Base-by-base conservation (phyloP, 768 basidiomycete species). In the Austroboletus festivus region DNA sequence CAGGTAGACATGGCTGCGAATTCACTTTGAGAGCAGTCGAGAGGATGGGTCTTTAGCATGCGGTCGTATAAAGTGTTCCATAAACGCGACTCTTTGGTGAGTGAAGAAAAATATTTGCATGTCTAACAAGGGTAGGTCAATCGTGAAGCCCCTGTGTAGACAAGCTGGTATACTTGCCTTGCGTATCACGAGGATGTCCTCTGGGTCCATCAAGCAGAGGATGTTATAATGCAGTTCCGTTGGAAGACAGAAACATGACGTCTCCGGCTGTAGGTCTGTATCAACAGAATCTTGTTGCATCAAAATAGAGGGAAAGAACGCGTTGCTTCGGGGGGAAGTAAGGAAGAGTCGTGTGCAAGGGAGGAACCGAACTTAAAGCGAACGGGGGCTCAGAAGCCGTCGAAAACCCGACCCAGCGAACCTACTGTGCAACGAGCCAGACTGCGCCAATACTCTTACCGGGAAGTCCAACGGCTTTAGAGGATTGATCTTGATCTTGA, bases 141-240 rank as follows among this genome's bases (percentile, higher is more conserved):
- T n/a, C 30, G n/a, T n/a, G n/a, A n/a, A n/a, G n/a, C n/a, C n/a
- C n/a, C n/a, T n/a, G n/a, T n/a, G n/a, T n/a, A n/a, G n/a, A n/a
- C n/a, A 6, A 8, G 0, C 5, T 8, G 9, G n/a, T 18, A 11
- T 34, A n/a, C n/a, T 45, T 54, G n/a, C 51, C 51, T 55, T 44
- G 30, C 51, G 53, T 11, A 55, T n/a, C 2, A 42, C 24, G 21
- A 55, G 20, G 12, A 53, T 30, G 30, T 38, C 42, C 11, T 54
- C 53, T 1, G 53, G 46, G 11, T 47, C 45, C 20, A 38, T 19
- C 1, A 33, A 38, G n/a, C 23, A 18, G 24, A 54, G n/a, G n/a
- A 53, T 42, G 16, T 44, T 39, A 15, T 28, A 40, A 7, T 53
- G 47, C 16, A 53, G 13, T 34, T 55, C 51, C 9, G 35, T 44